Evolutionary conservation across 2,329 filamentous ascomycete genomes (phyloP), one percentile per base, ranked within the genome.

Genomic region (Monosporascus sp.): DNA sequence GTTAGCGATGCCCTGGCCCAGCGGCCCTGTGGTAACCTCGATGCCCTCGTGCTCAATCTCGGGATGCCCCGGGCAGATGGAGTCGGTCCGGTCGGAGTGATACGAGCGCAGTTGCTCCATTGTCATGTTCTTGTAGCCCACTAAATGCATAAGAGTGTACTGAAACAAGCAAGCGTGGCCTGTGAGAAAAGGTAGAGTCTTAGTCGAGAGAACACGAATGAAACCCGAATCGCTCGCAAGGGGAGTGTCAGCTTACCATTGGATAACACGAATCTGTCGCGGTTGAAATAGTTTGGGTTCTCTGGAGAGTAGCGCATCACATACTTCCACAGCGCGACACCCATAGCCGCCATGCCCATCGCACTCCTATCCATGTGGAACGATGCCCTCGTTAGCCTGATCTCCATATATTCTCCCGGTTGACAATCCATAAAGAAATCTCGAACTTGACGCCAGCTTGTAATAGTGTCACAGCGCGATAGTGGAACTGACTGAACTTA

Each of bases 231-330:
- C 11, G 14, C 19, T 27, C 26, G 22, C 7, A 17, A 44, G 43
- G 24, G 37, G 31, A 24, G 19, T 6, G 26, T 20, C n/a, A 14
- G 22, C 60, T 58, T 48, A 66, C 70, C 81, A 56, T 85, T 84
- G 5, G 79, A 83, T 3, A 85, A 70, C 0, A 84, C 75, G 58
- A 85, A 84, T 22, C 81, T 74, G 59, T 85, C 81, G 9, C 81
- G 70, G 63, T 84, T 81, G 69, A 84, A 82, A 59, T 69, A 84
- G 35, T 73, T 65, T 6, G 78, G 74, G 5, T 72, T 76, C 6
- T 73, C 67, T 0, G 82, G 81, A 1, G 78, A 73, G 56, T 82
- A 85, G 31, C 72, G 72, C 82, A 85, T 85, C 3, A 72, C 71
- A 62, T 85, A 80, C 60, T 81, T 84, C 73, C 75, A 86, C 3